These are phyloP conservation scores for Lactarius sanguifluus DNA, from an alignment of 768 basidiomycete genomes.

Conservation along the genomic window DNA sequence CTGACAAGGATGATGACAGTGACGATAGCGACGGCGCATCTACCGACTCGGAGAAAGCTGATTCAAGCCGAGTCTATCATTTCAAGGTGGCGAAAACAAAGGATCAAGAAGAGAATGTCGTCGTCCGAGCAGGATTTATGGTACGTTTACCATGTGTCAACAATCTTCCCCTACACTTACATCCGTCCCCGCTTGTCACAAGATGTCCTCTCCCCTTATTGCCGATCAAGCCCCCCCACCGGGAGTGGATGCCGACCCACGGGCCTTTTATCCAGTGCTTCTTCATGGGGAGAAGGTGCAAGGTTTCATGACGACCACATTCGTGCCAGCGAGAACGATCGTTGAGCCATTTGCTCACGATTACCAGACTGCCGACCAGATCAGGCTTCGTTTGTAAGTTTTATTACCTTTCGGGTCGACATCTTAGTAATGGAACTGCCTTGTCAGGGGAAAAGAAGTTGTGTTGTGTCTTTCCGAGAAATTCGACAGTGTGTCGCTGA, in stretches of 20 bases:
- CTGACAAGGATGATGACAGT: neutral
- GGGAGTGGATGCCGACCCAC: neutral
- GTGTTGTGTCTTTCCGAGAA: neutral
- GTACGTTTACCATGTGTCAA: constrained; percentile 33
- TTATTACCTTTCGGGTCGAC: neutral
- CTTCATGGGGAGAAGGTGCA: constrained; percentile 30
- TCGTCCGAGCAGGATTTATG: constrained; percentile 44
- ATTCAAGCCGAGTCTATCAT: constrained; percentile 48
- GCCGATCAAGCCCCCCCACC: neutral
- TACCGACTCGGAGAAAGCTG: constrained; percentile 43
- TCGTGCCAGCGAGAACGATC: neutral
- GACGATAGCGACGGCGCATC: constrained; percentile 24
- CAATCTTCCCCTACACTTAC: neutral
- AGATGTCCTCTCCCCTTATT: constrained; percentile 5
- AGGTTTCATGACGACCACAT: constrained; percentile 25
- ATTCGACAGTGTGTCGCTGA: neutral
- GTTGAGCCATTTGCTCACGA: neutral
- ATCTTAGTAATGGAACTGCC: neutral
- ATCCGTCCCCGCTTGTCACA: neutral
- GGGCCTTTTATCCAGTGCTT: constrained; percentile 3
- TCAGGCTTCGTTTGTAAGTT: constrained; percentile 7
- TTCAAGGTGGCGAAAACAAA: constrained; percentile 57
- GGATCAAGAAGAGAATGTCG: constrained; percentile 55
- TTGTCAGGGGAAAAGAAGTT: neutral
- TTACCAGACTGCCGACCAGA: neutral